Percentiles rank a stretch among this genome's conserved stretches.
These are phyloP conservation scores for Purshia tridentata DNA, from an alignment of 306 rosid species.

Conservation along the genomic window DNA sequence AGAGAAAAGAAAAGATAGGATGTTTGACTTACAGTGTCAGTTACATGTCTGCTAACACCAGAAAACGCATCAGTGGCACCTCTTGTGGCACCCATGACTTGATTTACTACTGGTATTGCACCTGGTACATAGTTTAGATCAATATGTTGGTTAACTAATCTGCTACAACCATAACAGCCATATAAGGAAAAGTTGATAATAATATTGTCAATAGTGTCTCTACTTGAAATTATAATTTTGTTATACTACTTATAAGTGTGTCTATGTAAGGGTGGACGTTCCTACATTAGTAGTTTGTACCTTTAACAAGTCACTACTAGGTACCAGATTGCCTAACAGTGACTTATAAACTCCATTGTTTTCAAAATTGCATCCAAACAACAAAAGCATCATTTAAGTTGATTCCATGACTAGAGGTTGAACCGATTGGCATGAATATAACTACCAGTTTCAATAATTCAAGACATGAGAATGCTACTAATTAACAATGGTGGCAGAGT, in stretches of 20 bases:
- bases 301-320: neutral
- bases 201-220: neutral
- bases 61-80: slow-evolving; percentile 96
- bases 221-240: neutral
- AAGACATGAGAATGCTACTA: neutral
- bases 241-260: neutral
- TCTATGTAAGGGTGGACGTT: neutral
- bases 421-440: neutral
- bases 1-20: neutral
- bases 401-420: neutral
- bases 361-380: neutral
- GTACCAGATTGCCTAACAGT: neutral
- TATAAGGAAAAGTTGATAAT: neutral
- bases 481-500: neutral
- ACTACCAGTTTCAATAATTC: neutral
- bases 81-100: slow-evolving; percentile 93
- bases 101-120: slow-evolving; percentile 77
- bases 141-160: slow-evolving; percentile 5
- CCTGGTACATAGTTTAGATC: slow-evolving; percentile 43
- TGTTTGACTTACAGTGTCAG: slow-evolving; percentile 58
- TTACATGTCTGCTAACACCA: slow-evolving; percentile 80
- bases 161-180: neutral
- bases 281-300: neutral
- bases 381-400: neutral
- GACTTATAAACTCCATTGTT: neutral